phyloP scores from a whole-genome alignment of 345 rosid genomes.

The Eucalyptus polybractea region DNA sequence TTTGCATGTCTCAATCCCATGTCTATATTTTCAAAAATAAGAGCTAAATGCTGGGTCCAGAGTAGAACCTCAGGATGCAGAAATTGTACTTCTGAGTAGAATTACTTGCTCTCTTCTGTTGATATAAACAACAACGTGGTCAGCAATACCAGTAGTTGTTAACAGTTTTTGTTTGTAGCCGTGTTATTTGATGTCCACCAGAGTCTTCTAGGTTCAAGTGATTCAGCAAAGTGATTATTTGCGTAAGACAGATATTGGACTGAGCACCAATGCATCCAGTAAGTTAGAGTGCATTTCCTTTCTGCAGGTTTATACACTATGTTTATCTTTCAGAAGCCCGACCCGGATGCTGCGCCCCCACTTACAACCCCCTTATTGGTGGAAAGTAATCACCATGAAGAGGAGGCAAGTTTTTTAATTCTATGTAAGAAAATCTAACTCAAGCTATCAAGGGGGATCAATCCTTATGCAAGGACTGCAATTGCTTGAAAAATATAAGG shows the following conservation, averaged over 20 bases:
- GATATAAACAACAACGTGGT: neutral
- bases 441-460: neutral
- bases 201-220: neutral
- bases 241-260: neutral
- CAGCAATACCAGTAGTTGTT: neutral
- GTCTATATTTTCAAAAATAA: neutral
- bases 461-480: neutral
- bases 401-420: constrained; percentile 56
- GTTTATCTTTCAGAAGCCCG: constrained; percentile 87
- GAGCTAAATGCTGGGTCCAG: neutral
- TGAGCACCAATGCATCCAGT: neutral
- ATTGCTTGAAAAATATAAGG: neutral
- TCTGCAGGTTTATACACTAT: constrained; percentile 74
- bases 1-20: neutral
- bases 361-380: constrained; percentile 55
- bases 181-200: neutral
- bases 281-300: neutral
- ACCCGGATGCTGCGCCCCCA: constrained; percentile 87
- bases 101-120: neutral
- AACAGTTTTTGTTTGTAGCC: neutral
- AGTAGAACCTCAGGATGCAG: neutral
- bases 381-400: constrained; percentile 27
- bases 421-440: neutral
- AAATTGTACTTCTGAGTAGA: neutral
- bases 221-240: neutral